Percentiles rank a stretch among this genome's conserved stretches.
Conservation (phyloP, 495 filamentous ascomycete species). For the Collariella sp. region DNA sequence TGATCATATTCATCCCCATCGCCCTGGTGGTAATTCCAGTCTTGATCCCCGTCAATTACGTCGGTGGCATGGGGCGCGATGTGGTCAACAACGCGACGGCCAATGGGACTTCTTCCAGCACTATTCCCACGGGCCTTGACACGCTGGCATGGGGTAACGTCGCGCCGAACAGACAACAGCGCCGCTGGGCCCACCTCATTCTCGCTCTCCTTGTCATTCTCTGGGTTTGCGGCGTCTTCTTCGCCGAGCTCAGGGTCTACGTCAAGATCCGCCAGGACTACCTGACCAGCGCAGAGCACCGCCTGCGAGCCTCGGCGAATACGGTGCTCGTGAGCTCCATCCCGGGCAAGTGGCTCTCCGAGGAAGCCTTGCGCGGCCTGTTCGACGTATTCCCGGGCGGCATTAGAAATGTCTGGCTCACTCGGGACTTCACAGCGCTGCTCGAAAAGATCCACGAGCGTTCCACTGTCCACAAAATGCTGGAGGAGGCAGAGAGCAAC, state of each 20-base stretch:
- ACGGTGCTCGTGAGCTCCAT: slow-evolving; percentile 90
- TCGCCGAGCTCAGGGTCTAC: slow-evolving; percentile 79
- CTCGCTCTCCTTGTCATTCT: slow-evolving; percentile 72
- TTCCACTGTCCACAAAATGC: slow-evolving; percentile 56
- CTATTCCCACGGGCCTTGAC: slow-evolving; percentile 55
- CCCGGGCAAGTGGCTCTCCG: slow-evolving; percentile 76
- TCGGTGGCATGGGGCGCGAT: slow-evolving; percentile 57
- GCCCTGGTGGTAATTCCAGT: slow-evolving; percentile 74
- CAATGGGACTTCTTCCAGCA: slow-evolving; percentile 1
- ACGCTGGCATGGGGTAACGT: slow-evolving; percentile 88
- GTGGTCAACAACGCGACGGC: slow-evolving; percentile 34
- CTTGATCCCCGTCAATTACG: slow-evolving; percentile 73
- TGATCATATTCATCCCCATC: slow-evolving; percentile 84
- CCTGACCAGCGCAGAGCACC: slow-evolving; percentile 90
- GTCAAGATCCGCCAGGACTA: slow-evolving; percentile 91
- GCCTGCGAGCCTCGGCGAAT: slow-evolving; percentile 88
- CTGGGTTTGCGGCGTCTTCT: slow-evolving; percentile 84
- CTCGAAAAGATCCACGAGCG: slow-evolving; percentile 77
- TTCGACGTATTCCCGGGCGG: slow-evolving; percentile 97
- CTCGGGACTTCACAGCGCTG: slow-evolving; percentile 81
- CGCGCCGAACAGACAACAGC: slow-evolving; percentile 53
- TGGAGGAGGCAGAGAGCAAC: slow-evolving; percentile 79
- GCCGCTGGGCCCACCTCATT: slow-evolving; percentile 84
- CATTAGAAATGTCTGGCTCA: slow-evolving; percentile 94
- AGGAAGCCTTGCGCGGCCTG: slow-evolving; percentile 70